These are phyloP conservation scores for Inosperma sp. DNA, from an alignment of 768 basidiomycete genomes.

Conservation along the genomic window DNA sequence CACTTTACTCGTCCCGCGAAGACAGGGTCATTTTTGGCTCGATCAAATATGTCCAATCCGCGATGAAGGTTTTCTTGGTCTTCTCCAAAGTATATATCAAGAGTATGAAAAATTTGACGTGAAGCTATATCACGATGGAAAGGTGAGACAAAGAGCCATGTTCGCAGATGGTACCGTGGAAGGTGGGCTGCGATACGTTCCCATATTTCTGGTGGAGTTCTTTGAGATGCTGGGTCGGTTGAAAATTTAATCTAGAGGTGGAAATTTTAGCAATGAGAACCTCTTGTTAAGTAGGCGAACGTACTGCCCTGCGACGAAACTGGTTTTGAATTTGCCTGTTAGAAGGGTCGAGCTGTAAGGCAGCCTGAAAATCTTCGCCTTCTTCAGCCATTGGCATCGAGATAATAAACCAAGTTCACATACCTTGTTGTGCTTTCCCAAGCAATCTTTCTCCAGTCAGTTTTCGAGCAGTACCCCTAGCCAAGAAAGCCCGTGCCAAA, in stretches of 20 bases:
- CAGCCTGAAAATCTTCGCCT: too few relatives aligned
- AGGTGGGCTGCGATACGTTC: conserved; percentile 58
- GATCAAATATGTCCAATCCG: conserved; percentile 63
- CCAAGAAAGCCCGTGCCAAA: too few relatives aligned
- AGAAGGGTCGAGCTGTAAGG: too few relatives aligned
- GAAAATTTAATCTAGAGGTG: conserved; percentile 57
- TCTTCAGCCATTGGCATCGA: too few relatives aligned
- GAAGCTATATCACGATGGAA: conserved; percentile 64
- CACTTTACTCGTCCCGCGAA: conserved; percentile 59
- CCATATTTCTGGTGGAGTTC: conserved; percentile 64
- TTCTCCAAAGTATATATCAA: conserved; percentile 66
- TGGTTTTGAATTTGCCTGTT: too few relatives aligned
- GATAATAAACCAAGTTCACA: too few relatives aligned
- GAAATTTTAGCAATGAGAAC: too few relatives aligned
- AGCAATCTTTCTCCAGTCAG: too few relatives aligned
- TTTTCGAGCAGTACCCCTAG: too few relatives aligned
- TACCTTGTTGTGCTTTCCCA: too few relatives aligned
- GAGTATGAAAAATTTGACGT: conserved; percentile 59
- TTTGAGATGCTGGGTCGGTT: conserved; percentile 54
- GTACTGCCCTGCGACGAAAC: too few relatives aligned
- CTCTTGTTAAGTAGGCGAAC: too few relatives aligned
- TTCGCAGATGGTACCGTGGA: conserved; percentile 61
- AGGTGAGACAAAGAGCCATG: conserved; percentile 61
- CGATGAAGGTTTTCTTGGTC: conserved; percentile 58
- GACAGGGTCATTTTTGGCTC: conserved; percentile 56